Percentiles rank a stretch among this genome's conserved stretches.
phyloP scores from a whole-genome alignment of 225 moss, liverwort and hornwort species.

The Marchantia paleacea region DNA sequence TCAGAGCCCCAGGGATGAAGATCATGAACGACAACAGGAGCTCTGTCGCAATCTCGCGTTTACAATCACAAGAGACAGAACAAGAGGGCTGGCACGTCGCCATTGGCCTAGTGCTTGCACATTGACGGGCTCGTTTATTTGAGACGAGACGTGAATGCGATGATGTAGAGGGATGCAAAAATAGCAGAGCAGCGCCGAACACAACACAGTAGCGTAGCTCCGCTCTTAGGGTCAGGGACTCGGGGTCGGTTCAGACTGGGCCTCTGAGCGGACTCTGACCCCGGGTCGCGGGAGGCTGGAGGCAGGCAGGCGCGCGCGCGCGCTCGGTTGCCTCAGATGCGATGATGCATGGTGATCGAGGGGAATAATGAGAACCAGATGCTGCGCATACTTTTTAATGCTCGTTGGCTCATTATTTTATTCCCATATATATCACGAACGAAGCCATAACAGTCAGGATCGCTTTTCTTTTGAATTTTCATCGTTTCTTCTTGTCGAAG shows the following conservation, averaged over 20 bases:
- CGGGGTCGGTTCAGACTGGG: too few relatives aligned
- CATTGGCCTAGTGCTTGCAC: not conserved
- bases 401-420: not conserved
- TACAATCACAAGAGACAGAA: not conserved
- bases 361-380: conserved; percentile 3
- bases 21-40: conserved; percentile 1
- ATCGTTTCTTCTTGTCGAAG: not conserved
- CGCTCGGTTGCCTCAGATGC: not conserved
- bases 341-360: not conserved
- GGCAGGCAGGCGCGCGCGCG: too few relatives aligned
- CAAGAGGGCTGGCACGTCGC: not conserved
- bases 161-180: not conserved
- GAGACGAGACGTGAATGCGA: not conserved
- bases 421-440: not conserved
- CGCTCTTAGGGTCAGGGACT: not conserved
- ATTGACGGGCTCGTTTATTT: not conserved
- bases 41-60: not conserved
- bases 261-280: not conserved
- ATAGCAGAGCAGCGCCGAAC: not conserved
- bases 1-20: not conserved
- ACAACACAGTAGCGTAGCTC: not conserved
- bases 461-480: not conserved
- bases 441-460: not conserved
- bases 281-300: not conserved
- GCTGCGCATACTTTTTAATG: not conserved